These are phyloP conservation scores for Porogramme epimiltina DNA, from an alignment of 1,284 basidiomycete species.

Conservation along the genomic window DNA sequence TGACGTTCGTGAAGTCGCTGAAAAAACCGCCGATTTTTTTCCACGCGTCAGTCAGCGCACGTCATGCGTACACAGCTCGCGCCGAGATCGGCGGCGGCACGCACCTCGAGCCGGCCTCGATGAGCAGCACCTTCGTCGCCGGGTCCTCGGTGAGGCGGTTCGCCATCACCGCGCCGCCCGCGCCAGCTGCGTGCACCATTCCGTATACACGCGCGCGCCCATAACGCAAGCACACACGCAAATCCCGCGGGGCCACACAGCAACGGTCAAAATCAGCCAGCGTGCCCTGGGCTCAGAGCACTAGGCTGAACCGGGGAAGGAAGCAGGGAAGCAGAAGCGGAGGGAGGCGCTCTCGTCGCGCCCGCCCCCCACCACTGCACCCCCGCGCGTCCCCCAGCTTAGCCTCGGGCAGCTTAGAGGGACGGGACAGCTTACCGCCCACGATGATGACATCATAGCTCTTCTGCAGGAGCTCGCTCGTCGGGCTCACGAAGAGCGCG, in stretches of 20 bases:
- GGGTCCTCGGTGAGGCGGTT: constrained; percentile 29
- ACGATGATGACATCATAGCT: constrained; percentile 16
- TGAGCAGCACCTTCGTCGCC: constrained; percentile 22
- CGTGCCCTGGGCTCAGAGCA: too few species aligned
- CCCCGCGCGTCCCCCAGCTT: too few species aligned
- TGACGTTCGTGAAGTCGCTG: constrained; percentile 7
- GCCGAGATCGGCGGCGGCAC: not conserved
- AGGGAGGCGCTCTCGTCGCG: too few species aligned
- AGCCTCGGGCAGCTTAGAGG: not conserved
- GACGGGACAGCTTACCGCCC: constrained; percentile 16
- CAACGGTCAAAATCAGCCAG: too few species aligned
- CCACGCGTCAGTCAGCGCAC: not conserved
- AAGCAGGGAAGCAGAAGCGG: too few species aligned
- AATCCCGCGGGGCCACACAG: too few species aligned
- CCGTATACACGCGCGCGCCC: too few species aligned
- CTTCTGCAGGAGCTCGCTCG: not conserved
- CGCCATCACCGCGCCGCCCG: constrained; percentile 28
- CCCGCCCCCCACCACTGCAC: too few species aligned
- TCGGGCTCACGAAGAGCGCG: constrained; percentile 1
- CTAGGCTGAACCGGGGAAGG: too few species aligned
- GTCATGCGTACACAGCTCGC: not conserved
- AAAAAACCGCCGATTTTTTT: too few species aligned
- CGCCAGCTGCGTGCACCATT: constrained; percentile 11
- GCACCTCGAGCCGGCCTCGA: constrained; percentile 27
- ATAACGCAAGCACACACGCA: too few species aligned